Evolutionary conservation across 1,284 basidiomycete genomes (phyloP).

Genomic region (Moesziomyces parantarcticus): DNA sequence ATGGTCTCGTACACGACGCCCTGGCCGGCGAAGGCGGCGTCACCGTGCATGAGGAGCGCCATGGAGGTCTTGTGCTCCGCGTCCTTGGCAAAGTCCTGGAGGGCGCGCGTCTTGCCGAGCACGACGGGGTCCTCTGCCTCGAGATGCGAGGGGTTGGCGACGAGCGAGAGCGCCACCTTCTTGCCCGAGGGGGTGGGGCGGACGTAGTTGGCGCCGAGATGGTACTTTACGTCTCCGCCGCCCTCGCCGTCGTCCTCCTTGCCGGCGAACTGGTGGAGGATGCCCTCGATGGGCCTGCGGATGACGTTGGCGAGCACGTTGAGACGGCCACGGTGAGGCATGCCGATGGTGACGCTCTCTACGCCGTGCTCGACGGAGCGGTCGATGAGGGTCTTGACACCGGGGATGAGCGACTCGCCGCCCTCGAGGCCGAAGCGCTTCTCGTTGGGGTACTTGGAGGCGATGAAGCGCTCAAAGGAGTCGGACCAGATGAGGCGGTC

Average conservation of each 20-base stretch:
- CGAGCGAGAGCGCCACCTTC: constrained; percentile 95
- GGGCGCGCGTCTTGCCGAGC: constrained; percentile 93
- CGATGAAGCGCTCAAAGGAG: constrained; percentile 97
- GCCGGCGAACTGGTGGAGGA: constrained; percentile 93
- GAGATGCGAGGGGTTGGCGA: constrained; percentile 97
- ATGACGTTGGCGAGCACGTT: constrained; percentile 99
- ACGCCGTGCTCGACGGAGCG: constrained; percentile 95
- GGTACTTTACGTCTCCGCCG: constrained; percentile 98
- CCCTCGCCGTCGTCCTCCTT: constrained; percentile 69
- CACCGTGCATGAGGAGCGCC: constrained; percentile 95
- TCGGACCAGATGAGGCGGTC: constrained; percentile 99
- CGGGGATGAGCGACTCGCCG: constrained; percentile 95
- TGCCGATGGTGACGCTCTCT: constrained; percentile 95
- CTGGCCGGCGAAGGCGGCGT: constrained; percentile 98
- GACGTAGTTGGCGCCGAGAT: constrained; percentile 98
- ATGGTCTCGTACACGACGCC: constrained; percentile 99
- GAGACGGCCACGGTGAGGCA: constrained; percentile 98
- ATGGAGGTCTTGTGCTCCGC: constrained; percentile 74
- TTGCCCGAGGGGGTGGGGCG: constrained; percentile 97
- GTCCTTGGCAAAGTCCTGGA: constrained; percentile 94
- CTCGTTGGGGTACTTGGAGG: constrained; percentile 98
- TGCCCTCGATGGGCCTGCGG: constrained; percentile 96
- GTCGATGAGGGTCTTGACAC: constrained; percentile 99
- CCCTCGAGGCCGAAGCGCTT: constrained; percentile 99
- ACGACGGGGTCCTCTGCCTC: constrained; percentile 98